Evolutionary conservation across 1,139 yeast genomes (phyloP), one percentile per base, ranked within the genome.

Genomic region (Tardiomyces blankii): DNA sequence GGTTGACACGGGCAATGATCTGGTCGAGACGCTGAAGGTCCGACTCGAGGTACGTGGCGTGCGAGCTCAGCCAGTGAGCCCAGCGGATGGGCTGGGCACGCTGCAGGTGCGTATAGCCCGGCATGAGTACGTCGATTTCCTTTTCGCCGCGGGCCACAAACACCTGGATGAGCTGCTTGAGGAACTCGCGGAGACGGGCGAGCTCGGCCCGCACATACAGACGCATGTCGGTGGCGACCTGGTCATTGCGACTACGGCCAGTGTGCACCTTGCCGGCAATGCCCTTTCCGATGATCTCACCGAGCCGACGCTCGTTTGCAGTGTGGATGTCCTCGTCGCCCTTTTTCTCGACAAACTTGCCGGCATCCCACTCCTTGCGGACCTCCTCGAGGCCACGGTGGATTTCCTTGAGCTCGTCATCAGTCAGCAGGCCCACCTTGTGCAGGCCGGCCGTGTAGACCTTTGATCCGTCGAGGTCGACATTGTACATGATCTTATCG

Each of bases 11-110:
- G 50, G 72, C 80, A 55, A 83, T 76, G 45, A 91, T 75, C 67
- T 91, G 93, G 54, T 76, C 69, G 57, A 93, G 74, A 63, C 98
- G 78, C 62, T 85, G 78, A 67, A 82, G 80, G 62, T 91, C 99
- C 61, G 87, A 89, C 13, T 89, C 77, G 64, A 93, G 82, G 64
- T 88, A 91, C 2, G 97, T 91, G 39, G 96, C 97, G 61, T 91
- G 91, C 59, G 88, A 82, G 54, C 93, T 80, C 54, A 91, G 72
- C 96, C 96, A 89, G 64, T 91, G 99, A 1, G 97, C 74, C 99
- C 99, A 91, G 69, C 99, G 80, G 61, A 91, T 91, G 21, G 99
- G 99, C 67, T 91, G 99, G 2, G 98, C 98, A 64, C 96, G 83
- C 73, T 91, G 99, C 64, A 91, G 73, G 68, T 91, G 99, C 14